Conservation (phyloP, 352 stramenopile species). For the Globisporangium cystogenes region DNA sequence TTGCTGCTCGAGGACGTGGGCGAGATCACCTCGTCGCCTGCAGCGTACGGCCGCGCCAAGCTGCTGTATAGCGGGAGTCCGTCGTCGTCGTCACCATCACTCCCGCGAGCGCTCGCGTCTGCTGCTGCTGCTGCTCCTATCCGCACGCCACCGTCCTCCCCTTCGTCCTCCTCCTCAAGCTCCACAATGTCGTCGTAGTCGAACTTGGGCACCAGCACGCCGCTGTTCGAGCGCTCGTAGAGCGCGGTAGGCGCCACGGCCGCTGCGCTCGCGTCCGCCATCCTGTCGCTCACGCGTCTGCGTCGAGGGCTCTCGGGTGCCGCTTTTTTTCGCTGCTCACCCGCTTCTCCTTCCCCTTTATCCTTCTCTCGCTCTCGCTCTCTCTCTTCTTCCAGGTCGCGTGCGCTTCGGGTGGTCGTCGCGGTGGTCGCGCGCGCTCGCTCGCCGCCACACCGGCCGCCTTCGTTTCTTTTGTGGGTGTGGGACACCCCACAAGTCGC, state of each 20-base stretch:
- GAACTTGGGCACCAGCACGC: conserved; percentile 16
- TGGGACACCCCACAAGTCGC: too few species aligned
- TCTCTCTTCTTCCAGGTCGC: background rate
- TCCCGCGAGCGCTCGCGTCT: background rate
- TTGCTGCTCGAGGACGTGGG: conserved; percentile 60
- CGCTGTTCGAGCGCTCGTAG: conserved; percentile 15
- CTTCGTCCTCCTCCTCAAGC: conserved; percentile 4
- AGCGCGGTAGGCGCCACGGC: background rate
- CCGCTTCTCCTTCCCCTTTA: background rate
- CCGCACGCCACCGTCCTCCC: background rate
- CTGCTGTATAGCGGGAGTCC: conserved; percentile 9
- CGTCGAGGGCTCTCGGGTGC: background rate
- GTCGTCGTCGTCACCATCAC: conserved; percentile 1
- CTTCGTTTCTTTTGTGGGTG: background rate
- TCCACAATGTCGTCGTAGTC: conserved; percentile 11
- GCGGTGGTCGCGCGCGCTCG: too few species aligned
- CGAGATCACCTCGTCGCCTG: conserved; percentile 23
- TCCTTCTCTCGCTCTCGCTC: background rate
- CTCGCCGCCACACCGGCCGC: background rate
- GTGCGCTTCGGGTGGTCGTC: too few species aligned
- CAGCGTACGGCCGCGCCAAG: conserved; percentile 6
- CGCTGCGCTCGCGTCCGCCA: background rate
- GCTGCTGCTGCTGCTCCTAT: background rate
- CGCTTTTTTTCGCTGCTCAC: background rate
- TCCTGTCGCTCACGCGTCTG: background rate